Conservation (phyloP, 1,284 basidiomycete species). For the Sanghuangporus sanghuang region DNA sequence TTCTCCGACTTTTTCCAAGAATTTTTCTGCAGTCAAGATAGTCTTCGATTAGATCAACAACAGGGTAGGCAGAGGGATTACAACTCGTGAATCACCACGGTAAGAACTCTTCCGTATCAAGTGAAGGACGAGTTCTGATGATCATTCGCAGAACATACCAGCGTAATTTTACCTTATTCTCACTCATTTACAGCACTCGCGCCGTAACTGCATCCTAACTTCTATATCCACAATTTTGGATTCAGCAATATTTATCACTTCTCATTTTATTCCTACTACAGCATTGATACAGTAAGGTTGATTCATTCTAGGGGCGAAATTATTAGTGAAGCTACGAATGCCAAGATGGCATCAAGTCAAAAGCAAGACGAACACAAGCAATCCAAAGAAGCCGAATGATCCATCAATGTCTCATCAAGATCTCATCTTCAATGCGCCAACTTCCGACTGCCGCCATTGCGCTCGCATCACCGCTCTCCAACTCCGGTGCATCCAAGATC, state of each 20-base stretch:
- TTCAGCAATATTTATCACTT: not conserved
- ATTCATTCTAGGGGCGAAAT: not conserved
- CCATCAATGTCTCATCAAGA: slow-evolving; percentile 24
- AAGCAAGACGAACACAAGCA: not conserved
- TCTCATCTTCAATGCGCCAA: slow-evolving; percentile 79
- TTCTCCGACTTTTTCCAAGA: not conserved
- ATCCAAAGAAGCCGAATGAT: not conserved
- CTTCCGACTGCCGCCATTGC: slow-evolving; percentile 88
- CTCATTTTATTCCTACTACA: not conserved
- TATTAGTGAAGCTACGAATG: not conserved
- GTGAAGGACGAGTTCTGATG: too few species aligned
- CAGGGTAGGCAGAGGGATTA: not conserved
- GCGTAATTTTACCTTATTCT: not conserved
- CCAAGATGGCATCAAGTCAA: not conserved
- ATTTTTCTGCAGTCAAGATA: not conserved
- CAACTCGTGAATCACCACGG: not conserved
- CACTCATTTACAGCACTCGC: not conserved
- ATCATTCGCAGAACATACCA: too few species aligned
- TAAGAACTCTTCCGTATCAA: too few species aligned
- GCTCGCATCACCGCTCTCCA: slow-evolving; percentile 65
- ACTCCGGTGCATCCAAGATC: slow-evolving; percentile 58
- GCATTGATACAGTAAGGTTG: not conserved
- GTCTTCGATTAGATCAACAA: not conserved
- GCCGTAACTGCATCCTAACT: not conserved
- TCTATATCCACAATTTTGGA: not conserved